A percentile compares a stretch with the other conserved stretches of the same genome.
These are phyloP conservation scores for Sarocladium strictum DNA, from an alignment of 2,329 filamentous ascomycete species.

Conservation along the genomic window DNA sequence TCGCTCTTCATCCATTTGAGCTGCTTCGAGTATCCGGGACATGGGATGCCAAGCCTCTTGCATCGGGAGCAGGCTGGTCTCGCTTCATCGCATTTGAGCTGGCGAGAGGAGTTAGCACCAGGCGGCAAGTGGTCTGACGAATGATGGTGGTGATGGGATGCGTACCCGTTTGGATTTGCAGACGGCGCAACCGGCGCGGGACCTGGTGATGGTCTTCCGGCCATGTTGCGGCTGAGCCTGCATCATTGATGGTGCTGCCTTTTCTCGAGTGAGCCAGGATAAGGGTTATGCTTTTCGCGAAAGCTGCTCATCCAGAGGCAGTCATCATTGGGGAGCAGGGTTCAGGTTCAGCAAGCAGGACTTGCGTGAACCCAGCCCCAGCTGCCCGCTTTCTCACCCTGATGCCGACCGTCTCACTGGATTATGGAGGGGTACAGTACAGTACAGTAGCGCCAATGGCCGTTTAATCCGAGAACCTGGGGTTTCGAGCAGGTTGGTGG, in stretches of 20 bases:
- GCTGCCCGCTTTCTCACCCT: too few species aligned
- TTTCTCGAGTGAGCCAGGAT: not conserved
- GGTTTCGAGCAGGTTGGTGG: too few species aligned
- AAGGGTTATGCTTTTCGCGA: too few species aligned
- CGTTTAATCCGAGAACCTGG: constrained; percentile 1
- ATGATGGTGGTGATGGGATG: too few species aligned
- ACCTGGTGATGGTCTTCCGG: constrained; percentile 6
- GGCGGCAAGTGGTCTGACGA: too few species aligned
- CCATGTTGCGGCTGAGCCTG: not conserved
- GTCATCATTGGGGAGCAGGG: too few species aligned
- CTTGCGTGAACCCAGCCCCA: too few species aligned
- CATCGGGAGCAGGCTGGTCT: constrained; percentile 10
- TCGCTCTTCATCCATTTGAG: constrained; percentile 10
- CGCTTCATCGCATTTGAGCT: constrained; percentile 11
- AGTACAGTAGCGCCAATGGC: too few species aligned
- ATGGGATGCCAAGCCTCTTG: constrained; percentile 5
- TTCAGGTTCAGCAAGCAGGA: too few species aligned
- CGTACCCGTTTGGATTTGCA: constrained; percentile 8
- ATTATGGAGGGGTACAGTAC: too few species aligned
- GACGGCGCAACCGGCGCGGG: constrained; percentile 1
- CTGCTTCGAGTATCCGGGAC: constrained; percentile 9
- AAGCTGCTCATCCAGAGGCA: too few species aligned
- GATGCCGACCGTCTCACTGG: too few species aligned
- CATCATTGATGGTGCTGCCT: not conserved
- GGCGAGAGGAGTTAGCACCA: not conserved